phyloP scores from a whole-genome alignment of 306 rosid genomes.

The Dalbergia oliveri region DNA sequence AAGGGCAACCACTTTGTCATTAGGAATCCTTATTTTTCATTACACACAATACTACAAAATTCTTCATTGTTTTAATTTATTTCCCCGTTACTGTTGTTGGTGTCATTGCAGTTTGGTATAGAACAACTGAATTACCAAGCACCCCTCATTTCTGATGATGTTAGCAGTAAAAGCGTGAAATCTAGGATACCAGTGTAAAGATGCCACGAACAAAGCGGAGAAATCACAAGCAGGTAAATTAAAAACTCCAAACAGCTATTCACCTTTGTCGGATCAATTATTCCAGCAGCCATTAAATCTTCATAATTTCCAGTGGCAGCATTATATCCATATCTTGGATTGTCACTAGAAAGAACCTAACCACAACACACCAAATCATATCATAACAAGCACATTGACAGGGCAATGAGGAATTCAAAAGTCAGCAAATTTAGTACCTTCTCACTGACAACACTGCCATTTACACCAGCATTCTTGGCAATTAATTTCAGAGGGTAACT shows the following conservation, averaged over 20 bases:
- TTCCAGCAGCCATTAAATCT: slow-evolving; percentile 97
- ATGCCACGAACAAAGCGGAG: neutral
- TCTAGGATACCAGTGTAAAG: neutral
- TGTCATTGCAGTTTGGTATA: too few relatives aligned
- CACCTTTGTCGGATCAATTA: slow-evolving; percentile 99
- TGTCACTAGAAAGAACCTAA: slow-evolving; percentile 89
- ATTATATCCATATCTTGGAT: slow-evolving; percentile 78
- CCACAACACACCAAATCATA: neutral
- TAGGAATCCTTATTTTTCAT: too few relatives aligned
- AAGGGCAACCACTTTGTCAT: too few relatives aligned
- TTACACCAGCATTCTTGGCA: slow-evolving; percentile 99
- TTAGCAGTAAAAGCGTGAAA: neutral
- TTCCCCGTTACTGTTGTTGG: too few relatives aligned
- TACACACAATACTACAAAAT: too few relatives aligned
- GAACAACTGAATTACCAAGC: neutral
- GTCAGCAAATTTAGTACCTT: slow-evolving; percentile 63
- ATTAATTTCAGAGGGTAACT: slow-evolving; percentile 93
- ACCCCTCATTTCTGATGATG: neutral
- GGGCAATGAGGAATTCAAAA: neutral
- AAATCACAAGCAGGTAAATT: neutral
- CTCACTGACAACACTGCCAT: slow-evolving; percentile 98
- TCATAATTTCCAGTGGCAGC: slow-evolving; percentile 98
- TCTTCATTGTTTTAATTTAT: too few relatives aligned
- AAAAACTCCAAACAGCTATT: slow-evolving; percentile 10
- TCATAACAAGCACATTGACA: neutral